Conservation (phyloP, 2,329 filamentous ascomycete species). For the Paecilomyces fulvus region DNA sequence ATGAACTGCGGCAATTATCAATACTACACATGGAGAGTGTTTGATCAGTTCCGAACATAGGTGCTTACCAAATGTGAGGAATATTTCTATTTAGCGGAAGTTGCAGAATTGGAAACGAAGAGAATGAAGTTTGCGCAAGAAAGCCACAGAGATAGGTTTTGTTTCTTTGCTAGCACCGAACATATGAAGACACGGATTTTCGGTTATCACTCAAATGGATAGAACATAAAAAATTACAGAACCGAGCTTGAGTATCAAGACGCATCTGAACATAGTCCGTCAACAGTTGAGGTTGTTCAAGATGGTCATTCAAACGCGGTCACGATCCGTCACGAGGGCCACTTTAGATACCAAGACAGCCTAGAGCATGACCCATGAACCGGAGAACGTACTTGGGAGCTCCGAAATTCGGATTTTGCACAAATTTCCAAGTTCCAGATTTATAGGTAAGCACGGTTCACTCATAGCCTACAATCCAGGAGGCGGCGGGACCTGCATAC, state of each 20-base stretch:
- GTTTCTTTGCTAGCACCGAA: not conserved
- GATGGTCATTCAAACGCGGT: not conserved
- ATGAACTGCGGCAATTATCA: not conserved
- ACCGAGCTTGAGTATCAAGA: not conserved
- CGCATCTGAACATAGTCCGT: not conserved
- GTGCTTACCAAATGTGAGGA: not conserved
- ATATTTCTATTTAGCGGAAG: not conserved
- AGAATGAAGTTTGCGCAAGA: not conserved
- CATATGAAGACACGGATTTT: not conserved
- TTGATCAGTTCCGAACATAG: not conserved
- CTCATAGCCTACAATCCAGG: slow-evolving; percentile 36
- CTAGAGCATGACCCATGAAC: not conserved
- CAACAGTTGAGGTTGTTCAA: not conserved
- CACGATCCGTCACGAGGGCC: not conserved
- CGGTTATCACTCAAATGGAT: not conserved
- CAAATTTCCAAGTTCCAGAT: slow-evolving; percentile 2
- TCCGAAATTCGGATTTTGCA: not conserved
- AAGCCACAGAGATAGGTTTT: not conserved
- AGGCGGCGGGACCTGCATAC: slow-evolving; percentile 41
- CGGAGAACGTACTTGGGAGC: not conserved
- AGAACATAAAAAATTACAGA: not conserved
- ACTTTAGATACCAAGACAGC: not conserved
- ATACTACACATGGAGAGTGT: not conserved
- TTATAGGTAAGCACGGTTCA: not conserved
- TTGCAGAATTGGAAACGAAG: not conserved